Conservation (phyloP, 164 flowering plant genomes). For the Aristolochia contorta region DNA sequence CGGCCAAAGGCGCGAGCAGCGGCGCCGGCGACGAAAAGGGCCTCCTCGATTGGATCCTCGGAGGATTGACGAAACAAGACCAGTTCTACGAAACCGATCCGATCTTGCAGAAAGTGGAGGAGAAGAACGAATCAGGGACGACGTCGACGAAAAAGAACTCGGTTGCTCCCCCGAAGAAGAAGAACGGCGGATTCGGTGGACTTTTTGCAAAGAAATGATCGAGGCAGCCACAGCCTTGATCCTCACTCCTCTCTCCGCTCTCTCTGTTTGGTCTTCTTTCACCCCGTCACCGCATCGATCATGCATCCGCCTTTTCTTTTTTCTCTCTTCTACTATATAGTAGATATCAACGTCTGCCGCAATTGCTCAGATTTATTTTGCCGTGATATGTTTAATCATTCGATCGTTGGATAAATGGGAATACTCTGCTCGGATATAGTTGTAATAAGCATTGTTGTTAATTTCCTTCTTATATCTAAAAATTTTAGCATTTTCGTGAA, state of each 20-base stretch:
- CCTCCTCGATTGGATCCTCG: slow-evolving; percentile 50
- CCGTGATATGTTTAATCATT: background rate
- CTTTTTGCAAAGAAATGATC: slow-evolving; percentile 73
- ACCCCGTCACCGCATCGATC: no score
- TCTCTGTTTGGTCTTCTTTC: no score
- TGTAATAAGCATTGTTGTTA: no score
- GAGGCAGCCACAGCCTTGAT: no score
- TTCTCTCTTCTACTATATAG: background rate
- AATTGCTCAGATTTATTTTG: background rate
- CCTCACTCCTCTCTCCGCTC: no score
- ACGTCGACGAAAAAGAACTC: slow-evolving; percentile 27
- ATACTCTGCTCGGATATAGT: no score
- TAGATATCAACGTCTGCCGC: background rate
- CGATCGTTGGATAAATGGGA: background rate
- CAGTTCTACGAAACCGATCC: slow-evolving; percentile 85
- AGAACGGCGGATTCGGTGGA: slow-evolving; percentile 61
- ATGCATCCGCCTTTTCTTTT: no score
- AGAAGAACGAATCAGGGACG: slow-evolving; percentile 33
- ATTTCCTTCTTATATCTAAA: no score
- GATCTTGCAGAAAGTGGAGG: slow-evolving; percentile 78
- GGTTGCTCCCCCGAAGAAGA: slow-evolving; percentile 53
- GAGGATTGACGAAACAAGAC: slow-evolving; percentile 54
- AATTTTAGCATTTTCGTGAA: no score
- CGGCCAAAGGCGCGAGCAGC: slow-evolving; percentile 36
- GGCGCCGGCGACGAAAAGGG: slow-evolving; percentile 49